These are phyloP conservation scores for Marsdenia floribunda DNA, from an alignment of 257 asterid species.

Conservation along the genomic window DNA sequence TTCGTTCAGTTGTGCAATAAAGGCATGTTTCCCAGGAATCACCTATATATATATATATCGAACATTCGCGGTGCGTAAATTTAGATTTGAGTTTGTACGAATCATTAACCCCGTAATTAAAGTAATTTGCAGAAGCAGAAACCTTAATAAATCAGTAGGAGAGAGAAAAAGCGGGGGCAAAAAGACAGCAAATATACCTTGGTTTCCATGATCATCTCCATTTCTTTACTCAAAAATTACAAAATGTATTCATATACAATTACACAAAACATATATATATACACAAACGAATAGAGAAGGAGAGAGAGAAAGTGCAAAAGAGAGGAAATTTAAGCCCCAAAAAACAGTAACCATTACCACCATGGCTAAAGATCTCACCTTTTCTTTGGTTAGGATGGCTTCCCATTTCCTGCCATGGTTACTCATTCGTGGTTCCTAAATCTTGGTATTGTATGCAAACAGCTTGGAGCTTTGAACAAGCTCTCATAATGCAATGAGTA, in stretches of 20 bases:
- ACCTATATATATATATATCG: constrained; percentile 40
- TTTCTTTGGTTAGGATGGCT: too few relatives aligned
- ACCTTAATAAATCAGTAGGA: background rate
- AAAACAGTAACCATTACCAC: too few relatives aligned
- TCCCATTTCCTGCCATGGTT: too few relatives aligned
- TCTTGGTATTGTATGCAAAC: background rate
- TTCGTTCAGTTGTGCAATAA: constrained; percentile 87
- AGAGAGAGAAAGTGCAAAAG: too few relatives aligned
- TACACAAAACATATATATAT: too few relatives aligned
- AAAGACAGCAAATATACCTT: constrained; percentile 41
- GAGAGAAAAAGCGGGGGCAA: background rate
- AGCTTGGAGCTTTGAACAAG: background rate
- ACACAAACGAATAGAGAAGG: too few relatives aligned
- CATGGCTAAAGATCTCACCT: too few relatives aligned
- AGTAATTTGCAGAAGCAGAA: background rate
- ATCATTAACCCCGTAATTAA: too few relatives aligned
- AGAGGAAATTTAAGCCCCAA: too few relatives aligned
- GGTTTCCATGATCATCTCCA: too few relatives aligned
- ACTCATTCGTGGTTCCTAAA: background rate
- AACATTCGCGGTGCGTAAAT: constrained; percentile 2
- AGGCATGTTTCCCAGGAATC: constrained; percentile 84
- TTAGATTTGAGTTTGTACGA: background rate
- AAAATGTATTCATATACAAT: too few relatives aligned
- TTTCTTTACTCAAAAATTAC: too few relatives aligned
- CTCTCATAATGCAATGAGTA: background rate